Conservation (phyloP, 2,329 filamentous ascomycete genomes). For the Beauveria scarabaeidicola region DNA sequence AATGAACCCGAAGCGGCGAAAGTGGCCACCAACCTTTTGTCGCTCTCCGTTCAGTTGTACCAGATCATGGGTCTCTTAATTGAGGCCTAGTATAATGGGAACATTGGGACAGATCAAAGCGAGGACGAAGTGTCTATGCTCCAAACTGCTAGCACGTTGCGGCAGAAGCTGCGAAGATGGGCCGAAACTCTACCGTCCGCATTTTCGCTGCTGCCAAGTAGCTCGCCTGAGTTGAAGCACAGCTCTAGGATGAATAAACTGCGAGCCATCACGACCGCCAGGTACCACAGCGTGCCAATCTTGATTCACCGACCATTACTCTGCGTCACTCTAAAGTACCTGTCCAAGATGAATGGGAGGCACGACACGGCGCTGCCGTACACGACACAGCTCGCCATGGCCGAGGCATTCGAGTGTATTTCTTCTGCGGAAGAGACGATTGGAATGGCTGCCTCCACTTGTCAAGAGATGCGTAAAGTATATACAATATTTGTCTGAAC, state of each 20-base stretch:
- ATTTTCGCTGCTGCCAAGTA: slow-evolving; percentile 18
- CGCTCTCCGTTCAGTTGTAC: slow-evolving; percentile 8
- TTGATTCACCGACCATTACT: slow-evolving; percentile 24
- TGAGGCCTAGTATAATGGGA: slow-evolving; percentile 10
- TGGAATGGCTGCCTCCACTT: slow-evolving; percentile 13
- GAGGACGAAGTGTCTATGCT: slow-evolving; percentile 10
- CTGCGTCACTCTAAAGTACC: background rate
- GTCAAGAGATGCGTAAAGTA: slow-evolving; percentile 9
- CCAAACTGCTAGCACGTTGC: slow-evolving; percentile 4
- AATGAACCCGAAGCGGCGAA: background rate
- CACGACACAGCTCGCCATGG: slow-evolving; percentile 16
- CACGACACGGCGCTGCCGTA: slow-evolving; percentile 13
- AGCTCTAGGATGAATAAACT: slow-evolving; percentile 23
- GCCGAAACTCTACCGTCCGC: slow-evolving; percentile 22
- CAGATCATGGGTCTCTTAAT: slow-evolving; percentile 11
- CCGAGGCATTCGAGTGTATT: slow-evolving; percentile 14
- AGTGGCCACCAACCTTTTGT: slow-evolving; percentile 1
- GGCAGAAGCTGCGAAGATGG: slow-evolving; percentile 28
- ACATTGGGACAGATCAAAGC: background rate
- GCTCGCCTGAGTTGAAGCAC: slow-evolving; percentile 15
- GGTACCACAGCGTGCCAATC: slow-evolving; percentile 25
- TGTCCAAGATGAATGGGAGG: slow-evolving; percentile 2
- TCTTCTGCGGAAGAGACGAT: slow-evolving; percentile 19
- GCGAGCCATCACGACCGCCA: slow-evolving; percentile 29
- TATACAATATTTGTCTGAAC: slow-evolving; percentile 4